Conservation (phyloP, 2,329 filamentous ascomycete species). For the Monascus ruber region DNA sequence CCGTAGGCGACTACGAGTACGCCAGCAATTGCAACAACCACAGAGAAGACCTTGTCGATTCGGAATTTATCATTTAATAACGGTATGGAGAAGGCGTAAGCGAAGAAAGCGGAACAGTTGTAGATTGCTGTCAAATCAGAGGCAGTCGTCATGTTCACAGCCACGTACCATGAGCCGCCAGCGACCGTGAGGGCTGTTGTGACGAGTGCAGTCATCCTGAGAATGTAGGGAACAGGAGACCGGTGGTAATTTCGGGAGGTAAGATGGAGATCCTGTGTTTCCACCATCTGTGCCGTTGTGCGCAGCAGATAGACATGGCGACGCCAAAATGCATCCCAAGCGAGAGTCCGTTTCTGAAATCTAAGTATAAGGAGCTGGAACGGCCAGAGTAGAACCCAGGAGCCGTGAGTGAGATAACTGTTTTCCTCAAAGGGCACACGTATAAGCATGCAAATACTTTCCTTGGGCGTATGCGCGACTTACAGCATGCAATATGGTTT, state of each 20-base stretch:
- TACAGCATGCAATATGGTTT: constrained; percentile 99
- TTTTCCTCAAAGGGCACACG: constrained; percentile 1
- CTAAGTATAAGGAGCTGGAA: constrained; percentile 69
- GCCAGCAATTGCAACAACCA: constrained; percentile 74
- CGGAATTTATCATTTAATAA: constrained; percentile 75
- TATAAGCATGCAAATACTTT: constrained; percentile 4
- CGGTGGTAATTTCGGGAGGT: constrained; percentile 25
- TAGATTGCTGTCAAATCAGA: constrained; percentile 96
- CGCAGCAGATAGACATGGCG: constrained; percentile 52
- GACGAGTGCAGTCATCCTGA: constrained; percentile 67
- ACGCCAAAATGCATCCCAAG: constrained; percentile 80
- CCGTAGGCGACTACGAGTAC: constrained; percentile 95
- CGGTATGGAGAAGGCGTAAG: constrained; percentile 91
- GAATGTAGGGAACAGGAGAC: constrained; percentile 59
- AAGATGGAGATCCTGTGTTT: constrained; percentile 62
- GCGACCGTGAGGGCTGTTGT: constrained; percentile 81
- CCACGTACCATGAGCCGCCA: constrained; percentile 89
- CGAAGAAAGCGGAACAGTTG: constrained; percentile 98
- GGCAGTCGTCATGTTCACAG: constrained; percentile 84
- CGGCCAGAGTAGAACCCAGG: constrained; percentile 85
- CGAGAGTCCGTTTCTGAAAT: constrained; percentile 62
- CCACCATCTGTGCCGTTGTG: constrained; percentile 72
- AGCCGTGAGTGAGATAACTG: constrained; percentile 82
- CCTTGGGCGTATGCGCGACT: constrained; percentile 18
- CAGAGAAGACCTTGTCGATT: constrained; percentile 74